A percentile compares a stretch with the other conserved stretches of the same genome.
These are phyloP conservation scores for Trametes punicea DNA, from an alignment of 768 basidiomycete genomes.

Conservation along the genomic window DNA sequence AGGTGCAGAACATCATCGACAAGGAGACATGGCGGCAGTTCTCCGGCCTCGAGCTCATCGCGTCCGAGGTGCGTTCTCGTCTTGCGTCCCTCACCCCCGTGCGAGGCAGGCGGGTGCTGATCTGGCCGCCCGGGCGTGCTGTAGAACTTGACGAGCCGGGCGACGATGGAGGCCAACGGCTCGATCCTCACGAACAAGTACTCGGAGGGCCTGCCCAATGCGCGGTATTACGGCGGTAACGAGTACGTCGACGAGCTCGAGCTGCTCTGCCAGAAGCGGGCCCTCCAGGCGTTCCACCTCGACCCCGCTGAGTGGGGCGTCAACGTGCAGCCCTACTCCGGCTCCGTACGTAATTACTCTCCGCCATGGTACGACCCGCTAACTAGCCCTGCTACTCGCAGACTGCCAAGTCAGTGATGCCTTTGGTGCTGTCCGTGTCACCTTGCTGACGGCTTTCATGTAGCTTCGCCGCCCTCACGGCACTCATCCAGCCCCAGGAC, in stretches of 20 bases:
- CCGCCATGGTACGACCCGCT: too few relatives aligned
- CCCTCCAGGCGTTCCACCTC: slow-evolving; percentile 93
- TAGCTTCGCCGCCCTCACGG: slow-evolving; percentile 96
- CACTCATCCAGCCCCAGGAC: slow-evolving; percentile 94
- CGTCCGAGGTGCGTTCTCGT: slow-evolving; percentile 80
- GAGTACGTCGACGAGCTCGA: slow-evolving; percentile 98
- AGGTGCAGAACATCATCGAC: slow-evolving; percentile 96
- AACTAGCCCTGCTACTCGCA: slow-evolving; percentile 29
- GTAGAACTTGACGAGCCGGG: slow-evolving; percentile 93
- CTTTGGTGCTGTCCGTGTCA: not conserved
- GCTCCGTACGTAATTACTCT: slow-evolving; percentile 56
- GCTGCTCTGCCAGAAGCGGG: slow-evolving; percentile 90
- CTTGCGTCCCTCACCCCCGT: not conserved
- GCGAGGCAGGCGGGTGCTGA: not conserved
- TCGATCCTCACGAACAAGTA: slow-evolving; percentile 99
- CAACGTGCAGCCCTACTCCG: slow-evolving; percentile 98
- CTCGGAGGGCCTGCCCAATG: slow-evolving; percentile 98
- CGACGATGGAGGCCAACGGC: slow-evolving; percentile 97
- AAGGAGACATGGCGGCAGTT: slow-evolving; percentile 99
- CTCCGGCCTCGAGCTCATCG: slow-evolving; percentile 96
- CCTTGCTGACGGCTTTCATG: slow-evolving; percentile 13
- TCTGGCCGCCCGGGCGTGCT: not conserved
- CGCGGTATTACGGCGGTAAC: slow-evolving; percentile 97
- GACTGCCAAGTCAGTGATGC: slow-evolving; percentile 82
- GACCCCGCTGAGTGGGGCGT: slow-evolving; percentile 94